Conservation (phyloP, 371 early-diverging fungal species). For the Mortierella sp. region DNA sequence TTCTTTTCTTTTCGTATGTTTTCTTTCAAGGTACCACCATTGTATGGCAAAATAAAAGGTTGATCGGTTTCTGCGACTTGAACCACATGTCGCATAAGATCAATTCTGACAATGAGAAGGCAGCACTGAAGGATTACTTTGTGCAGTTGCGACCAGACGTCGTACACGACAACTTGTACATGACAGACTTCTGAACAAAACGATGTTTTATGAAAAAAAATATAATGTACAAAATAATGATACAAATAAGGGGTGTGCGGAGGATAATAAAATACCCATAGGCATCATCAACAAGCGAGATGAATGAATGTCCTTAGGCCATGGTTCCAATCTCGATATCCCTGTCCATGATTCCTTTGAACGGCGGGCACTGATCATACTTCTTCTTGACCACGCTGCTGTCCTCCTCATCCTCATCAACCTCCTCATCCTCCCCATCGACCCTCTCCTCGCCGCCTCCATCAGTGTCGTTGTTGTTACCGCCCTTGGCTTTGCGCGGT, state of each 20-base stretch:
- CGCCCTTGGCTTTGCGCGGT: not conserved
- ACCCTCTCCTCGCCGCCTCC: not conserved
- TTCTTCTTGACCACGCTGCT: constrained; percentile 12
- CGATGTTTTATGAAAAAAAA: not conserved
- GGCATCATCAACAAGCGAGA: not conserved
- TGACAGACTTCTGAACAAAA: no score
- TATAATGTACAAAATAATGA: not conserved
- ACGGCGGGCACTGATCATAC: constrained; percentile 38
- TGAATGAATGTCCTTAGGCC: not conserved
- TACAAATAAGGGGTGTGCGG: not conserved
- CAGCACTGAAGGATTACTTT: not conserved
- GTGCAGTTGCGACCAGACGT: constrained; percentile 6
- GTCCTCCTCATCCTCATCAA: not conserved
- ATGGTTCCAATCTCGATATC: constrained; percentile 7
- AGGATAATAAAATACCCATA: no score
- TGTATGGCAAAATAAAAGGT: no score
- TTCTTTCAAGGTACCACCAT: no score
- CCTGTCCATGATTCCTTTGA: not conserved
- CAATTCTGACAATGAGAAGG: not conserved
- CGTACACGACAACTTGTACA: constrained; percentile 1
- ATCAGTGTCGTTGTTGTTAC: not conserved
- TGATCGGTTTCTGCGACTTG: no score
- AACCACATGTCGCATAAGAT: not conserved
- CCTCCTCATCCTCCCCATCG: not conserved
- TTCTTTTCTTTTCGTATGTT: no score